Evolutionary conservation across 345 rosid species (phyloP), one percentile per base, ranked within the genome.

Genomic region (Citrus reticulata): DNA sequence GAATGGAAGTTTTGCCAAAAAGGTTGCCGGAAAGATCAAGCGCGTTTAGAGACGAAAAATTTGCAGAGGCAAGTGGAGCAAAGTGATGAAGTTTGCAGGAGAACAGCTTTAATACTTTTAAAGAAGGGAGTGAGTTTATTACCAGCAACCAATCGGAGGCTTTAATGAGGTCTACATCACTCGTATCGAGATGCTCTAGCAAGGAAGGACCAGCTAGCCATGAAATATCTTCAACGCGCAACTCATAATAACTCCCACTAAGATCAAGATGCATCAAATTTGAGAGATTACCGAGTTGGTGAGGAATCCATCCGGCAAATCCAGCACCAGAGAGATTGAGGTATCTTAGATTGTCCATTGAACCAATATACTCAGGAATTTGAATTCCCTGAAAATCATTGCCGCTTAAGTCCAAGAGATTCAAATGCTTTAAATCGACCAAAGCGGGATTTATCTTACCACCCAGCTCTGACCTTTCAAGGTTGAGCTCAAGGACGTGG

Each of bases 281-380:
- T 2, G 84, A 67, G 29, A 84, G 87, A 29, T 82, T 84, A 16
- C 83, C 86, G 1, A 84, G 73, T 35, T 79, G 77, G 25, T 55
- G 71, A 24, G 84, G 83, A 73, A 84, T 46, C 75, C 6, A 2
- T 46, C 82, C 87, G 1, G 7, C 51, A 51, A 84, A 87, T 39
- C 80, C 58, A 29, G 74, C 37, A 11, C 13, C 9, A 27, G 78
- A 72, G 60, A 85, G 82, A 68, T 79, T 75, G 14, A 86, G 85
- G 70, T 74, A 67, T 54, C 68, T 62, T 20, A 54, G 27, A 9
- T 20, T 37, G 6, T 4, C 19, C 73, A 62, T 8, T 9, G 76
- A 76, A 81, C 35, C 54, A 42, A 68, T 70, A 78, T 57, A 79
- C 8, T 17, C 10, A n/a, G 68, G 75, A 37, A 67, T 39, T 25